Evolutionary conservation across 2,329 filamentous ascomycete genomes (phyloP), one percentile per base, ranked within the genome.

Genomic region (Cercospora nicotianae): DNA sequence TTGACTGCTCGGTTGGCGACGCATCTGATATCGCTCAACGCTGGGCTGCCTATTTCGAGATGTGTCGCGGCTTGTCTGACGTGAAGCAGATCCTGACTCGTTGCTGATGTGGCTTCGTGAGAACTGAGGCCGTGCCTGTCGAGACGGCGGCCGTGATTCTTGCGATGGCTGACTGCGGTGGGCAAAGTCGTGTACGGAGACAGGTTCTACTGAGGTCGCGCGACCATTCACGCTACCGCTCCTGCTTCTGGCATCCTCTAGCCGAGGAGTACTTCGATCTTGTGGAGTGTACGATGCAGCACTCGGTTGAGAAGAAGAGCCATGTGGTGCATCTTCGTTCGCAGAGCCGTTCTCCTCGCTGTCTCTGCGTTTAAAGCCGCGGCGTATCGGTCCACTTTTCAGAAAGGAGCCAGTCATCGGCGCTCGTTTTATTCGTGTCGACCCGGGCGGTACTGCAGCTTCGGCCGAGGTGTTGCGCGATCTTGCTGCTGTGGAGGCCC

Each of bases 391-490:
- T 36, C 76, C 77, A 0, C 91, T 92, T 72, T 91, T 93, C 23
- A 95, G 82, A 72, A 94, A 94, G 68, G 88, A 90, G 1, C 92
- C 92, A 2, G 90, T 87, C 78, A 92, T 91, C 16, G 90, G 90
- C 13, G 92, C 87, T 69, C 91, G 85, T 80, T 94, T 94, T 67
- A 94, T 83, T 5, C 92, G 87, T 84, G 93, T 87, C 0, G 92
- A 93, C 73, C 90, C 89, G 68, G 92, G 91, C 1, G 88, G 81
- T 13, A 87, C 89, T 36, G 82, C 80, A 36, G 91, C 89, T 26
- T 93, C 90, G 2, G 87, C 87, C 60, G 78, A 76, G 8, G 72
- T 60, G 63, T 84, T 83, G 39, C 85, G 83, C 16, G 79, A 82
- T 60, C 83, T 82, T 39, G 82, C 82, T 53, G 83, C 80, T 2